Percentiles rank a stretch among this genome's conserved stretches.
Evolutionary conservation across 139 green algal species (phyloP).

Genomic region (Mesostigma viride): DNA sequence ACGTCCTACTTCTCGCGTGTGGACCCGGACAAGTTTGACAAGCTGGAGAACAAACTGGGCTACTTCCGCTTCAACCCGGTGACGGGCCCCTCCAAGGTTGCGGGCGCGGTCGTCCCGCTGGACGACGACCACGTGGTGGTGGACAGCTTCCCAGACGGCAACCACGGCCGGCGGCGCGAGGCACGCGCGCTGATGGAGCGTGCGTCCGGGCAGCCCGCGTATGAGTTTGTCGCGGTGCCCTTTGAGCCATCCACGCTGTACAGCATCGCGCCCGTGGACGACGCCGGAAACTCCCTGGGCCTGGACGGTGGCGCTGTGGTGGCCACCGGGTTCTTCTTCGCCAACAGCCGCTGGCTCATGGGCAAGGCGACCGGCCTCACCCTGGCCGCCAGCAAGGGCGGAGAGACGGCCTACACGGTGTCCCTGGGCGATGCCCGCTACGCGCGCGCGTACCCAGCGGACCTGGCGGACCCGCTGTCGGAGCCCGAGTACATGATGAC

Average conservation of each 20-base stretch:
- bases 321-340: conserved; percentile 22
- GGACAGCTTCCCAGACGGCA: background rate
- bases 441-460: background rate
- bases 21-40: background rate
- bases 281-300: too few species aligned
- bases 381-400: too few species aligned
- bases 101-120: background rate
- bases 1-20: background rate
- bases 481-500: background rate
- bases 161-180: background rate
- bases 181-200: too few species aligned
- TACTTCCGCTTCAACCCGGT: conserved; percentile 24
- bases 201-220: background rate
- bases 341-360: conserved; percentile 20
- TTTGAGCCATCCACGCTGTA: conserved; percentile 3
- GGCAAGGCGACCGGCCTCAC: too few species aligned
- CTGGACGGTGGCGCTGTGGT: too few species aligned
- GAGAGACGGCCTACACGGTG: too few species aligned
- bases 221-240: conserved; percentile 4
- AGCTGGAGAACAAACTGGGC: background rate
- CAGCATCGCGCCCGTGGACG: conserved; percentile 15
- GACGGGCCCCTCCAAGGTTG: background rate
- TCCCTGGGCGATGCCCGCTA: conserved; percentile 13
- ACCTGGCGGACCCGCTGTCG: conserved; percentile 1
- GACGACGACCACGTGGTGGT: background rate